Percentiles rank a stretch among this genome's conserved stretches.
phyloP scores from a whole-genome alignment of 192 early-diverging fungal species.

The Coemansia umbellata region DNA sequence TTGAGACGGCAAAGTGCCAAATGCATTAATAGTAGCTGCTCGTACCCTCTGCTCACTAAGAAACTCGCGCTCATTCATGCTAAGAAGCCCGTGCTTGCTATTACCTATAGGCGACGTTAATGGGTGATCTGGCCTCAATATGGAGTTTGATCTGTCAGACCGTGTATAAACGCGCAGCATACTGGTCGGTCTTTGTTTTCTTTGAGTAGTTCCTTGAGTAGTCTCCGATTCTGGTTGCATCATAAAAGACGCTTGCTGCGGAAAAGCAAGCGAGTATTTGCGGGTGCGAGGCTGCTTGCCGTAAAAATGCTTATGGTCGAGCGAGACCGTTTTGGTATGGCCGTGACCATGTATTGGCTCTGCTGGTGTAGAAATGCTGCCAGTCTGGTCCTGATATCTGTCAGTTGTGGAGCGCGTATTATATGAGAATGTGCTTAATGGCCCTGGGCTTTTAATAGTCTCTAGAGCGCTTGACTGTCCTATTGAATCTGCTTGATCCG shows the following conservation, averaged over 20 bases:
- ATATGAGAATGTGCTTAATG: background rate
- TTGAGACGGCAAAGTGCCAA: slow-evolving; percentile 1
- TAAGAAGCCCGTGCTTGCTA: background rate
- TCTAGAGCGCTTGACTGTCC: background rate
- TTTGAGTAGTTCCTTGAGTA: too few relatives aligned
- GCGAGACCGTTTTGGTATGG: slow-evolving; percentile 14
- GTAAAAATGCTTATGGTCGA: slow-evolving; percentile 7
- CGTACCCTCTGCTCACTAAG: slow-evolving; percentile 11
- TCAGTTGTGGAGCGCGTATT: background rate
- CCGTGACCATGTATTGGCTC: background rate
- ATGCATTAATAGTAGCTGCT: slow-evolving; percentile 22
- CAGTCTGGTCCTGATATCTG: background rate
- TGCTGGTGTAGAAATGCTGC: background rate
- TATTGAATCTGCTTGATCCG: background rate
- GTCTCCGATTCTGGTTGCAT: background rate
- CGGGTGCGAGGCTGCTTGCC: background rate
- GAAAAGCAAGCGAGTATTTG: slow-evolving; percentile 7
- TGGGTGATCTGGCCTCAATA: background rate
- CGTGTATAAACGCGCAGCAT: background rate
- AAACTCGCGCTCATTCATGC: background rate
- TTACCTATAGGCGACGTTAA: slow-evolving; percentile 8
- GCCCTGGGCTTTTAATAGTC: background rate
- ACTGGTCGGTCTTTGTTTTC: background rate
- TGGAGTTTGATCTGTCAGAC: background rate
- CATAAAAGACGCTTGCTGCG: background rate